Conservation (phyloP, 2,329 filamentous ascomycete genomes). For the Chrysosporium keratinophilum region DNA sequence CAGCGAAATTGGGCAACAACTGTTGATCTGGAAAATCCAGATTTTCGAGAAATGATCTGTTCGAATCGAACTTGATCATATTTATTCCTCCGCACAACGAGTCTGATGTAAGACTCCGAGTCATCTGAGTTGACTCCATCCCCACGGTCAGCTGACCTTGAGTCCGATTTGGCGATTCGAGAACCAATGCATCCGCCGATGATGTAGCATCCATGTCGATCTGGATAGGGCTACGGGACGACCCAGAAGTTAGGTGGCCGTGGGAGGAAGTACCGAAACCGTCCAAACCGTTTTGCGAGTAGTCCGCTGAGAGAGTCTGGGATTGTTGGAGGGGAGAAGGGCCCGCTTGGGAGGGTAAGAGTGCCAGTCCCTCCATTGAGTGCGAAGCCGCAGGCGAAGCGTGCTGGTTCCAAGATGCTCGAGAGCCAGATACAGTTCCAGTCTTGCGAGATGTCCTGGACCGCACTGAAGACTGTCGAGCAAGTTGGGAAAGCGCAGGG, state of each 20-base stretch:
- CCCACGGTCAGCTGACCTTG: conserved; percentile 8
- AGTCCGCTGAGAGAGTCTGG: conserved; percentile 7
- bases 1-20: conserved; percentile 22
- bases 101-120: conserved; percentile 37
- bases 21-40: conserved; percentile 18
- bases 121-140: conserved; percentile 32
- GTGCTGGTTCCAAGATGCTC: background rate
- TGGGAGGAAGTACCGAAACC: conserved; percentile 6
- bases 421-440: conserved; percentile 3
- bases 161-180: conserved; percentile 2
- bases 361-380: conserved; percentile 2
- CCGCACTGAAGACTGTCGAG: background rate
- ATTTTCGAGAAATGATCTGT: conserved; percentile 24
- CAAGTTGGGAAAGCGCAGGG: conserved; percentile 8
- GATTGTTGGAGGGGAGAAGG: conserved; percentile 4
- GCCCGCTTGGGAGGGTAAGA: background rate
- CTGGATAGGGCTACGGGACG: conserved; percentile 1
- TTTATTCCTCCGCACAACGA: conserved; percentile 35
- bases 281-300: conserved; percentile 20
- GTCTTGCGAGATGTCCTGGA: conserved; percentile 6
- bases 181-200: conserved; percentile 9
- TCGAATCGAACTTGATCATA: conserved; percentile 38
- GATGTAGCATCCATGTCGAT: background rate
- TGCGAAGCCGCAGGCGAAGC: background rate
- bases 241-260: conserved; percentile 4